Base-by-base conservation (phyloP, 495 filamentous ascomycete genomes). In the Xylaria acuta region DNA sequence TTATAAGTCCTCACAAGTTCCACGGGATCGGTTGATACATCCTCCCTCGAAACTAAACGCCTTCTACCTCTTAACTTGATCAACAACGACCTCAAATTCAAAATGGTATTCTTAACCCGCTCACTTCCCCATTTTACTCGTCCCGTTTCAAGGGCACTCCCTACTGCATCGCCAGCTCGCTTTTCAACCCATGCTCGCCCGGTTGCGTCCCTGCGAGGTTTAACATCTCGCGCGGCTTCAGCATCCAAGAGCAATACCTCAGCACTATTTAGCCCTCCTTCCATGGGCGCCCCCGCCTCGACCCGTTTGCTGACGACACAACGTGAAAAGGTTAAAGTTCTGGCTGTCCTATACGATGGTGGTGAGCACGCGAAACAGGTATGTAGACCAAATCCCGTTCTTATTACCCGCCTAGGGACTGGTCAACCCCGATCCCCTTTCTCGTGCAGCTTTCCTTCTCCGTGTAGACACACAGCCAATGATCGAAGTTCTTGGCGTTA, bases 261-360 rank as follows among this genome's bases (percentile, higher is more conserved):
- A 49, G 12, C 54, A 41, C 51, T 73, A 22, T 71, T 60, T 58
- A 71, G 53, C 40, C 64, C 41, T 20, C 49, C 47, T 67, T 59
- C 56, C 45, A 25, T 70, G 38, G 70, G 72, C 72, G 58, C 72
- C 58, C 75, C 75, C 32, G 70, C 70, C 70, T 76, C 72, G 69
- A 73, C 75, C 18, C 83, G 82, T 68, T 68, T 83, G 80, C 84
- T 86, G 77, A 86, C 84, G 63, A 82, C 79, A 56, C 64, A 73
- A 75, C 84, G 81, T 80, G 82, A 85, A 86, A 82, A 87, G 85
- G 85, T 87, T 81, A 89, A 89, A 79, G 86, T 89, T 73, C 83
- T 89, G 67, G 73, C 82, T 70, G 84, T 88, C 66, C 80, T 89
- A 67, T 89, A 89, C 80, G 87, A 89, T 73, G 87, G 87, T 64